phyloP scores from a whole-genome alignment of 2,329 filamentous ascomycete species.

The Alternaria brassicae region DNA sequence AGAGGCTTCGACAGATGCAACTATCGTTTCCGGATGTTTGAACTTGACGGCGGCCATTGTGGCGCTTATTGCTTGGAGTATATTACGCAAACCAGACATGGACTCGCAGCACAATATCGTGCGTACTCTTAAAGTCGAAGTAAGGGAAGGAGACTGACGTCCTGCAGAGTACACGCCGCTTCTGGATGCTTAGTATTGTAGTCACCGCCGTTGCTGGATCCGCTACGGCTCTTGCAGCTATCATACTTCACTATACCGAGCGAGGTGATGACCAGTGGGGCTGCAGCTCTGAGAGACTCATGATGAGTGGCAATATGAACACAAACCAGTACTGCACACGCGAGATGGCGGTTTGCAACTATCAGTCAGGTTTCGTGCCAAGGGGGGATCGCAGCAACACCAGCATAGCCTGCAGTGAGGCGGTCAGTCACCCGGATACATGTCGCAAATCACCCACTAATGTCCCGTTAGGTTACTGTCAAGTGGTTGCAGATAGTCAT shows the following conservation, averaged over 20 bases:
- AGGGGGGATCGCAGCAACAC: constrained; percentile 20
- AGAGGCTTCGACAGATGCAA: constrained; percentile 32
- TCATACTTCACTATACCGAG: constrained; percentile 37
- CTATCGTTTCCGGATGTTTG: constrained; percentile 37
- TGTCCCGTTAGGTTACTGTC: constrained; percentile 24
- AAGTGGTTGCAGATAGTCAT: constrained; percentile 43
- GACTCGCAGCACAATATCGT: constrained; percentile 35
- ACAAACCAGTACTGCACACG: constrained; percentile 39
- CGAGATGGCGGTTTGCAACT: constrained; percentile 39
- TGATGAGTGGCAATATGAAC: constrained; percentile 30
- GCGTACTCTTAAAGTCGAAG: constrained; percentile 6
- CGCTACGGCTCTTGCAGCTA: constrained; percentile 27
- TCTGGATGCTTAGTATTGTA: constrained; percentile 34
- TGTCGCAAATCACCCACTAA: constrained; percentile 4
- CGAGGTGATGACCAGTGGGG: constrained; percentile 34
- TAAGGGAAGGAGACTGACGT: constrained; percentile 10
- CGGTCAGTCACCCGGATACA: constrained; percentile 25
- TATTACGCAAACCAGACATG: constrained; percentile 33
- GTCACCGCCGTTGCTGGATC: constrained; percentile 27
- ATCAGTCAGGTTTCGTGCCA: constrained; percentile 23
- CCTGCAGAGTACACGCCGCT: constrained; percentile 33
- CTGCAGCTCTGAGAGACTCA: constrained; percentile 31
- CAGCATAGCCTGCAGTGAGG: constrained; percentile 33
- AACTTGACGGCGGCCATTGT: constrained; percentile 33
- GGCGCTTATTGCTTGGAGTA: constrained; percentile 34